These are phyloP conservation scores for Fraxinus sp. DNA, from an alignment of 305 asterid genomes.

Conservation along the genomic window DNA sequence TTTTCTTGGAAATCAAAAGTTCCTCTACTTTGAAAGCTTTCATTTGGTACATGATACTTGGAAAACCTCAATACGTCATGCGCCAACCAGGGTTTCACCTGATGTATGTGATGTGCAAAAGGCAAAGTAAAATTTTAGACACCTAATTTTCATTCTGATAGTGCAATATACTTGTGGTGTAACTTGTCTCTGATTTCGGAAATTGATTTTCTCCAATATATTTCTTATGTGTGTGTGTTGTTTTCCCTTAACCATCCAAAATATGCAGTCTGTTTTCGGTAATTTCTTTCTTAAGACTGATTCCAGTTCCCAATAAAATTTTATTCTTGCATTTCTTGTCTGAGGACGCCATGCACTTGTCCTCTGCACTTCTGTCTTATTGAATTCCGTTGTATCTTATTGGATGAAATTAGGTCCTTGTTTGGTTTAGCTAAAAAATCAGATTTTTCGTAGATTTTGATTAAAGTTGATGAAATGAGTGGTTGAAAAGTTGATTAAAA, in stretches of 20 bases:
- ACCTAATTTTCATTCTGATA: neutral
- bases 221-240: neutral
- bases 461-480: neutral
- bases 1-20: neutral
- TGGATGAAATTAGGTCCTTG: neutral
- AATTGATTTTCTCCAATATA: neutral
- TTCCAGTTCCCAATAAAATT: neutral
- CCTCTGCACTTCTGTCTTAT: neutral
- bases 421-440: neutral
- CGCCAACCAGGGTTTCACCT: neutral
- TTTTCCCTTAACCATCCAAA: neutral
- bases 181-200: neutral
- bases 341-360: neutral
- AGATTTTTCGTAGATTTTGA: neutral
- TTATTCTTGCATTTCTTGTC: neutral
- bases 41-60: neutral
- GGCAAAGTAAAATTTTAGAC: neutral
- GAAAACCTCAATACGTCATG: neutral
- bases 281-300: neutral
- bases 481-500: neutral
- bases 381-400: neutral
- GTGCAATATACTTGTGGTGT: neutral
- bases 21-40: neutral
- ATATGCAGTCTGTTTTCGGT: neutral
- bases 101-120: neutral